A percentile compares a stretch with the other conserved stretches of the same genome.
Conservation (phyloP, 2,329 filamentous ascomycete genomes). For the Penicillium frequentans region DNA sequence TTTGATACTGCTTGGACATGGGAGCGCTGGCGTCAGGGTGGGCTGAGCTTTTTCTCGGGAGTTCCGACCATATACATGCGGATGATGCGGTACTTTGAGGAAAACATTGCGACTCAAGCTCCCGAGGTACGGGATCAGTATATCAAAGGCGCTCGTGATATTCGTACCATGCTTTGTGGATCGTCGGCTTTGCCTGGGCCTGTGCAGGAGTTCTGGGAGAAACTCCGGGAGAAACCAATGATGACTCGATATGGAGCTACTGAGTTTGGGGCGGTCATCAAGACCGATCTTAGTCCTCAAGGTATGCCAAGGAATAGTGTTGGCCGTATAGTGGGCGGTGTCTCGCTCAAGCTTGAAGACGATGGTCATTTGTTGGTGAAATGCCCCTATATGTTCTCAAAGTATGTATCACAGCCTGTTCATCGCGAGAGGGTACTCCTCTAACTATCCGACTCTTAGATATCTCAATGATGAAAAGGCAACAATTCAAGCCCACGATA, state of each 20-base stretch:
- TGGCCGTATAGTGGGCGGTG: constrained; percentile 39
- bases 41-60: constrained; percentile 47
- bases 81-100: constrained; percentile 44
- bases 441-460: neutral
- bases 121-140: constrained; percentile 34
- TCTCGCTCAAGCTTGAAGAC: constrained; percentile 46
- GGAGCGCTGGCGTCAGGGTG: constrained; percentile 44
- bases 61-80: constrained; percentile 53
- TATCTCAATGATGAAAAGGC: constrained; percentile 43
- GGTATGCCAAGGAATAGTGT: constrained; percentile 23
- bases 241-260: constrained; percentile 47
- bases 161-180: constrained; percentile 29
- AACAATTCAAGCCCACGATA: constrained; percentile 43
- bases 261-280: constrained; percentile 47
- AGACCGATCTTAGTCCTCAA: constrained; percentile 35
- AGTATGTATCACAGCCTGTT: constrained; percentile 25
- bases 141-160: constrained; percentile 36
- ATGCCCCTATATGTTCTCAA: constrained; percentile 38
- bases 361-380: constrained; percentile 51
- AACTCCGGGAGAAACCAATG: constrained; percentile 31
- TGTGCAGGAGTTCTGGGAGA: constrained; percentile 52
- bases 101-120: constrained; percentile 28
- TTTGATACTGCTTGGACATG: constrained; percentile 46
- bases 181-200: constrained; percentile 52
- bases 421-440: neutral